Conservation (phyloP, 1,284 basidiomycete genomes). For the Ceratobasidium sp. region DNA sequence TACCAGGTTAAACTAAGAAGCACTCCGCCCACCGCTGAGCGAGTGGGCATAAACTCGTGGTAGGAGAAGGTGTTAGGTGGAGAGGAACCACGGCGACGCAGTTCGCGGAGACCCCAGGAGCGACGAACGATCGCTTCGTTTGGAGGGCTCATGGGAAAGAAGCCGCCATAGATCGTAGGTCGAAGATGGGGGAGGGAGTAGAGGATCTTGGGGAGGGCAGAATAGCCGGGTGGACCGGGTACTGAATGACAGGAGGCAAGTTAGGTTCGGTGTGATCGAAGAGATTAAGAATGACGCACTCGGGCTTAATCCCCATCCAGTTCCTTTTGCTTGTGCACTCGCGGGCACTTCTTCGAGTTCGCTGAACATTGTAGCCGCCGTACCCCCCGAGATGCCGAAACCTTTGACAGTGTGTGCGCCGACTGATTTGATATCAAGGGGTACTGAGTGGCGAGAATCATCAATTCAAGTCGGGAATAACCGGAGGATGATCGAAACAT, state of each 20-base stretch:
- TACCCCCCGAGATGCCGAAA: constrained; percentile 75
- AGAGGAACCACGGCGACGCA: constrained; percentile 22
- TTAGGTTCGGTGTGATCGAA: constrained; percentile 21
- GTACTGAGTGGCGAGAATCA: constrained; percentile 51
- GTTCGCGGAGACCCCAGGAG: constrained; percentile 79
- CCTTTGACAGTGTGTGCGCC: constrained; percentile 69
- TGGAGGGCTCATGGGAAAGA: constrained; percentile 72
- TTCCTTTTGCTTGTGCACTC: constrained; percentile 57
- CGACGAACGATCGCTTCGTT: constrained; percentile 83
- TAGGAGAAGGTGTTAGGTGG: constrained; percentile 68
- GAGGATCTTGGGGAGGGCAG: constrained; percentile 60
- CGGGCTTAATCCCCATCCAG: constrained; percentile 73
- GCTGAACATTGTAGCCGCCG: constrained; percentile 69
- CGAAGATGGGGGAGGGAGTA: constrained; percentile 66
- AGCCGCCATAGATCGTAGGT: constrained; percentile 66
- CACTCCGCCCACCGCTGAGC: constrained; percentile 63
- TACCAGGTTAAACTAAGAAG: constrained; percentile 61
- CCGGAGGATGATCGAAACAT: constrained; percentile 49
- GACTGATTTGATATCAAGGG: constrained; percentile 55
- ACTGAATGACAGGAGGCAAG: neutral
- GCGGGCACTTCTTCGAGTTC: constrained; percentile 65
- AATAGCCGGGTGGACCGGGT: constrained; percentile 58
- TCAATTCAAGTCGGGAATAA: neutral
- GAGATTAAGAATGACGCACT: no score
- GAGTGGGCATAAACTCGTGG: constrained; percentile 73